Conservation (phyloP, 257 asterid genomes). For the Oldenlandia corymbosa region DNA sequence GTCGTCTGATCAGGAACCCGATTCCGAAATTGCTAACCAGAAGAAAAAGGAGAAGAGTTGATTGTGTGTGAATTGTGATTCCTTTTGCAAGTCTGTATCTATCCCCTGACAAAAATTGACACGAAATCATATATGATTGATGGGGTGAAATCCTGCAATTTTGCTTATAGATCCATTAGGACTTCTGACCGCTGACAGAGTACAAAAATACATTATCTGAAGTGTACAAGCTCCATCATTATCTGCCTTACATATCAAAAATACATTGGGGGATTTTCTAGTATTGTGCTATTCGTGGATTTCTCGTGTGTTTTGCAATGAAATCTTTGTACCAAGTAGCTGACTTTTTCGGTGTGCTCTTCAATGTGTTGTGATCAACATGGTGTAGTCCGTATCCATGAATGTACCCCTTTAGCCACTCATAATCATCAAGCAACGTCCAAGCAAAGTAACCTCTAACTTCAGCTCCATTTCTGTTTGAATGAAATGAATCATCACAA, state of each 20-base stretch:
- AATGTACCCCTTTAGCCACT: conserved; percentile 21
- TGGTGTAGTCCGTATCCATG: conserved; percentile 20
- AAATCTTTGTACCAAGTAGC: conserved; percentile 26
- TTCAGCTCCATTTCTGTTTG: conserved; percentile 28
- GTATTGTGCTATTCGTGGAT: conserved; percentile 5
- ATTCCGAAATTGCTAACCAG: no score
- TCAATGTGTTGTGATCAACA: conserved; percentile 20
- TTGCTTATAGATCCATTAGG: background rate
- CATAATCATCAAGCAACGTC: conserved; percentile 23
- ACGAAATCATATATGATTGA: background rate
- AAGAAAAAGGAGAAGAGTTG: no score
- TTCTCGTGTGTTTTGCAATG: conserved; percentile 15
- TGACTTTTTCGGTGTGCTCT: conserved; percentile 23
- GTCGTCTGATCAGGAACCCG: no score
- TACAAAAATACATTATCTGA: background rate
- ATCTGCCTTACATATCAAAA: no score
- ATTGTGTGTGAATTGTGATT: no score
- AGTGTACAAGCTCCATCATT: background rate
- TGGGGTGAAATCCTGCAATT: background rate
- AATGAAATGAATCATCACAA: background rate
- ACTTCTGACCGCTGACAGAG: background rate
- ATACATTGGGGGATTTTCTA: conserved; percentile 3
- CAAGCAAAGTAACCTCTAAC: conserved; percentile 28
- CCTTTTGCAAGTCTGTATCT: background rate
- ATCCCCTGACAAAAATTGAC: background rate